phyloP scores from a whole-genome alignment of 139 green algal genomes.

The Tetraselmis striata region DNA sequence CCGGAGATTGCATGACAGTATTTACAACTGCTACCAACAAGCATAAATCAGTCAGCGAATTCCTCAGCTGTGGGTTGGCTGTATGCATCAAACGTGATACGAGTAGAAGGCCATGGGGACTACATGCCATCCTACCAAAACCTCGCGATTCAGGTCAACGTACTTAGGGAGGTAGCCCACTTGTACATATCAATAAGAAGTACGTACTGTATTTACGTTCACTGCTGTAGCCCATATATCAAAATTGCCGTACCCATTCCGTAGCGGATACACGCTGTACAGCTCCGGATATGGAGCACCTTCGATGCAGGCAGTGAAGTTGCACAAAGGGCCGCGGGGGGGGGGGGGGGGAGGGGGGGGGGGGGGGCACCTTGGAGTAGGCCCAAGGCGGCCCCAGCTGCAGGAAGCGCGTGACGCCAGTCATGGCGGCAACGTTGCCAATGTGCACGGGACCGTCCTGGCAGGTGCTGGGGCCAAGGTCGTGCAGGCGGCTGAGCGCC shows the following conservation, averaged over 20 bases:
- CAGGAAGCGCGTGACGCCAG: conserved; percentile 62
- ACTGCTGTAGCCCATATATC: conserved; percentile 4
- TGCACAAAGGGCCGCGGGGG: not conserved
- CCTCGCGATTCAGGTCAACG: too few relatives aligned
- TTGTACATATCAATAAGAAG: conserved; percentile 8
- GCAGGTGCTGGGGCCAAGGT: not conserved
- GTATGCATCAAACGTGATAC: too few relatives aligned
- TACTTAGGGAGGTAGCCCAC: not conserved
- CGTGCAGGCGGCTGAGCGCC: conserved; percentile 46
- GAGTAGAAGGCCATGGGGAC: too few relatives aligned
- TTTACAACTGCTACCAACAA: too few relatives aligned
- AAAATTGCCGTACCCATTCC: conserved; percentile 5
- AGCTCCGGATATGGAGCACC: not conserved
- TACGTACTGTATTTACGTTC: conserved; percentile 12
- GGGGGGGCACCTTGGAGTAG: conserved; percentile 45
- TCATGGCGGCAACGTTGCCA: conserved; percentile 53
- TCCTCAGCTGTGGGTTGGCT: too few relatives aligned
- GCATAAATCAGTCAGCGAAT: too few relatives aligned
- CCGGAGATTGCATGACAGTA: not conserved
- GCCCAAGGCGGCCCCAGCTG: conserved; percentile 35
- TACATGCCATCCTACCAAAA: too few relatives aligned
- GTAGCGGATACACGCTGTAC: conserved; percentile 8
- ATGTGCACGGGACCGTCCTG: conserved; percentile 50
- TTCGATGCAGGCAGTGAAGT: not conserved
- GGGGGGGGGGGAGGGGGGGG: not conserved